phyloP scores from a whole-genome alignment of 1,139 yeast genomes.

The Nakaseomyces bracarensis region DNA sequence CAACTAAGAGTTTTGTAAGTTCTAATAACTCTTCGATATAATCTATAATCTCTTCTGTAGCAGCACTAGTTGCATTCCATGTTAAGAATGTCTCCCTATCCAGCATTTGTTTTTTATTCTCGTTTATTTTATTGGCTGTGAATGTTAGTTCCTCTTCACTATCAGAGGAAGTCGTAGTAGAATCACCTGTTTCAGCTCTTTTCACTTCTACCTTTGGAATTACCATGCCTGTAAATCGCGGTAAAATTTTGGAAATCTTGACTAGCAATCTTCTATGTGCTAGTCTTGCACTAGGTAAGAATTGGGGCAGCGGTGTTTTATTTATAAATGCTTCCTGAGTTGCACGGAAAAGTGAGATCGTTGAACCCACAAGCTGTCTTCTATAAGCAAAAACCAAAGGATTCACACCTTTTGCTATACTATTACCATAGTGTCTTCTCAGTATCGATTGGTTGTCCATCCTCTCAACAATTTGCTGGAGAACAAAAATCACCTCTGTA shows the following conservation, averaged over 20 bases:
- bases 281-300: constrained; percentile 41
- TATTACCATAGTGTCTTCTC: constrained; percentile 40
- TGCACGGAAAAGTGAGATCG: constrained; percentile 34
- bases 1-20: constrained; percentile 38
- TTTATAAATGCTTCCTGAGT: constrained; percentile 38
- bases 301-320: constrained; percentile 43
- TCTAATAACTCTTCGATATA: constrained; percentile 41
- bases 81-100: constrained; percentile 38
- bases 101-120: constrained; percentile 15
- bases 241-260: not conserved
- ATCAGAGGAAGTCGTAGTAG: constrained; percentile 2
- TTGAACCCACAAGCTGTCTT: constrained; percentile 38
- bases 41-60: constrained; percentile 42
- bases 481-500: constrained; percentile 39
- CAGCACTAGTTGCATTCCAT: constrained; percentile 46
- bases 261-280: constrained; percentile 39
- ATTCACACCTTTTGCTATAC: constrained; percentile 39
- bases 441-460: constrained; percentile 40
- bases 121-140: not conserved
- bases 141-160: constrained; percentile 8
- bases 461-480: constrained; percentile 42
- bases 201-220: not conserved
- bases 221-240: not conserved
- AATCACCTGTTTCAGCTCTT: constrained; percentile 9
- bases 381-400: constrained; percentile 37